These are phyloP conservation scores for Cercospora beticola DNA, from an alignment of 2,329 filamentous ascomycete species.

Conservation along the genomic window DNA sequence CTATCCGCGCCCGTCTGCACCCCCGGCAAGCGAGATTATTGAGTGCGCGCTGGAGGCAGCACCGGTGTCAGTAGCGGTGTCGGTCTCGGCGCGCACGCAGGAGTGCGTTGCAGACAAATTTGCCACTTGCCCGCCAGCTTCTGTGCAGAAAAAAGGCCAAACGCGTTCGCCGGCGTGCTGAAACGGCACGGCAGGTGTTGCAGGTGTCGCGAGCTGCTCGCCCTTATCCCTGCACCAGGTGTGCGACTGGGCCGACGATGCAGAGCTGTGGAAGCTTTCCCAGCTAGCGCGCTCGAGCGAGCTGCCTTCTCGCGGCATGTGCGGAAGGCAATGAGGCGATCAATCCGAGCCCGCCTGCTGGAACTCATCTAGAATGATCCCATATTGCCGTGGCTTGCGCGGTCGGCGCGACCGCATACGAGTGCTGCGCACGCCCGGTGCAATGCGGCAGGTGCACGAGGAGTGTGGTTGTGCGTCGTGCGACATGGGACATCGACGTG, in stretches of 20 bases:
- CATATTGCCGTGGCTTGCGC: conserved; percentile 11
- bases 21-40: conserved; percentile 23
- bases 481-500: neutral
- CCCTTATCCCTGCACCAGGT: conserved; percentile 20
- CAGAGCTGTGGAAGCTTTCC: conserved; percentile 19
- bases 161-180: neutral
- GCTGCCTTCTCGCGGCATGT: neutral
- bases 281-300: conserved; percentile 6
- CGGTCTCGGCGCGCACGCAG: conserved; percentile 6
- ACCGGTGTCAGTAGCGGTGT: conserved; percentile 3
- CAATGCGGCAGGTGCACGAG: conserved; percentile 10
- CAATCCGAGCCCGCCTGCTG: conserved; percentile 8
- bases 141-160: neutral
- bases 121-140: conserved; percentile 1
- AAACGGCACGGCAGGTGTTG: neutral
- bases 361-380: neutral
- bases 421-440: conserved; percentile 10
- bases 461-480: neutral
- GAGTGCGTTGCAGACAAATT: neutral
- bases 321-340: conserved; percentile 2
- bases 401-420: conserved; percentile 5
- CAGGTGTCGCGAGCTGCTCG: neutral
- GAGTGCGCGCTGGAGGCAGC: neutral
- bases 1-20: conserved; percentile 3
- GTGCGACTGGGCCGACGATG: neutral